phyloP scores from a whole-genome alignment of 2,329 filamentous ascomycete species.

The Pseudocercospora pini-densiflorae region DNA sequence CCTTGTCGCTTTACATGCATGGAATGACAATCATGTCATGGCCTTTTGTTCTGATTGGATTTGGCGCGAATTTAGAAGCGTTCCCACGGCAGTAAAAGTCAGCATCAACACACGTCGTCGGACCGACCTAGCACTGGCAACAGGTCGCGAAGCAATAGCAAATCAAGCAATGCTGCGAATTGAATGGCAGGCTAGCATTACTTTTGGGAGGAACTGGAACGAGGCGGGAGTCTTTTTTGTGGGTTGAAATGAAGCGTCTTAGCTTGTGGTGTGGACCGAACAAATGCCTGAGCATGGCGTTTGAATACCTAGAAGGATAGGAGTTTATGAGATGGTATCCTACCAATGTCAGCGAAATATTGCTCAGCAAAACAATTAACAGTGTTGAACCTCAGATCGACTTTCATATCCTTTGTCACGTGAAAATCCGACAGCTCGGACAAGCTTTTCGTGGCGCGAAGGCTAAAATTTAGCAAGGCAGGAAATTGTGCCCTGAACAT shows the following conservation, averaged over 20 bases:
- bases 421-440: neutral
- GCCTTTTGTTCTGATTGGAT: constrained; percentile 32
- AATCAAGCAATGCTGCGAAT: constrained; percentile 23
- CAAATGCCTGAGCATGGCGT: constrained; percentile 26
- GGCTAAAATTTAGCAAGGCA: neutral
- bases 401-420: neutral
- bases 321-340: constrained; percentile 26
- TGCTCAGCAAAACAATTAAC: neutral
- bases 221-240: constrained; percentile 14
- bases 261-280: constrained; percentile 4
- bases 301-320: constrained; percentile 31
- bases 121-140: constrained; percentile 17
- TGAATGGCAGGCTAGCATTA: constrained; percentile 9
- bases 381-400: neutral
- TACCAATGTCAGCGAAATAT: constrained; percentile 20
- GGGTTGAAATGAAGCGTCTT: constrained; percentile 17
- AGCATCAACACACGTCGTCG: constrained; percentile 20
- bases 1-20: constrained; percentile 18
- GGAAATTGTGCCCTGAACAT: neutral
- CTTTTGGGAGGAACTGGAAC: constrained; percentile 8
- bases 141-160: constrained; percentile 30
- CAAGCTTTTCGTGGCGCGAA: constrained; percentile 1
- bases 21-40: constrained; percentile 17
- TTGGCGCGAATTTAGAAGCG: constrained; percentile 30
- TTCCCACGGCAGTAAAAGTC: constrained; percentile 30